Percentiles rank a stretch among this genome's conserved stretches.
These are phyloP conservation scores for Rosa persica DNA, from an alignment of 306 rosid genomes.

Conservation along the genomic window DNA sequence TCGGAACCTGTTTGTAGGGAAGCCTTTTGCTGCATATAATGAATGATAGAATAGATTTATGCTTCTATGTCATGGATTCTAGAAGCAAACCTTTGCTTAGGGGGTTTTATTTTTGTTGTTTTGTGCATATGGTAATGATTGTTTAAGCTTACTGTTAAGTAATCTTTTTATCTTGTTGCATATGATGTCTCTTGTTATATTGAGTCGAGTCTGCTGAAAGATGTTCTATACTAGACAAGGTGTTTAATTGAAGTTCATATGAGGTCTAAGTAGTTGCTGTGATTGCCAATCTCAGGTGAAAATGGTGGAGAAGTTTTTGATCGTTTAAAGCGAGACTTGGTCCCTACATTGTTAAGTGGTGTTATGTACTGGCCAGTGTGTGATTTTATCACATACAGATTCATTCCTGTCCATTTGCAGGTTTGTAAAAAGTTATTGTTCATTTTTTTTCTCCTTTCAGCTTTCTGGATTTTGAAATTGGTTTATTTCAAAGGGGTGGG, in stretches of 20 bases:
- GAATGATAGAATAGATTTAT: neutral
- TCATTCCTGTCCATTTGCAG: constrained; percentile 92
- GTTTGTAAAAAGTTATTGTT: constrained; percentile 32
- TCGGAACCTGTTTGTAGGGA: neutral
- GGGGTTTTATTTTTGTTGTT: neutral
- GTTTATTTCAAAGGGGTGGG: neutral
- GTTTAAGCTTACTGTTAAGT: neutral
- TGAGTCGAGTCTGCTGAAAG: neutral
- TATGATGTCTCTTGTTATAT: neutral
- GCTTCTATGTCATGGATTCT: neutral
- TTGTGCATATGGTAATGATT: neutral
- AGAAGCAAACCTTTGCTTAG: neutral
- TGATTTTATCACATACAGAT: constrained; percentile 84
- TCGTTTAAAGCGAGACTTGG: constrained; percentile 71
- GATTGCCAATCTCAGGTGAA: constrained; percentile 64
- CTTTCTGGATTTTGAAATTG: neutral
- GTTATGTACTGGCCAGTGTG: constrained; percentile 89
- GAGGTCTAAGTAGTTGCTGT: constrained; percentile 20
- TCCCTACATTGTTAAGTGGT: constrained; percentile 73
- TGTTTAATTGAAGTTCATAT: neutral
- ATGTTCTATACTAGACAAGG: neutral
- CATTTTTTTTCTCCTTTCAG: constrained; percentile 9
- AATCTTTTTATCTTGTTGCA: neutral
- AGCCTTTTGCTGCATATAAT: neutral
- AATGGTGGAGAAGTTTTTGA: constrained; percentile 55